Percentiles rank a stretch among this genome's conserved stretches.
phyloP scores from a whole-genome alignment of 768 basidiomycete genomes.

The Porphyrellus cyaneotinctus region DNA sequence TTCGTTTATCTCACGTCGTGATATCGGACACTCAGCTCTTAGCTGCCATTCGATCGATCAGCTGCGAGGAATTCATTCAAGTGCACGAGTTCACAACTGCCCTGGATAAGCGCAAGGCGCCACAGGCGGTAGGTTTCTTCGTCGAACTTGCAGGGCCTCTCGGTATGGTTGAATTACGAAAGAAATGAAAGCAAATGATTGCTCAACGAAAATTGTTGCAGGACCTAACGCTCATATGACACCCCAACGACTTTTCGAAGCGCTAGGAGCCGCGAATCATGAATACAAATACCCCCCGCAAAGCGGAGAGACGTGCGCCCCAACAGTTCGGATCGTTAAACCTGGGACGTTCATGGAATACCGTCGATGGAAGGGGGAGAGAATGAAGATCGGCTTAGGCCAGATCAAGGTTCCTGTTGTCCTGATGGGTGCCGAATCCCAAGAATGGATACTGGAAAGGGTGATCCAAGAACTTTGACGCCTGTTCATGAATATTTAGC shows the following conservation, averaged over 20 bases:
- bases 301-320: not conserved
- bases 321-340: conserved; percentile 11
- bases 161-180: conserved; percentile 1
- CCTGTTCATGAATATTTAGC: not conserved
- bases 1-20: not conserved
- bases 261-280: not conserved
- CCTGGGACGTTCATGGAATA: conserved; percentile 12
- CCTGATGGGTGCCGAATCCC: not conserved
- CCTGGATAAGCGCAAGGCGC: conserved; percentile 7
- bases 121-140: conserved; percentile 11
- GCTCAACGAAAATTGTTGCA: not conserved
- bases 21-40: conserved; percentile 8
- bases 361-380: conserved; percentile 7
- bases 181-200: not conserved
- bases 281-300: not conserved
- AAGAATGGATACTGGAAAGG: conserved; percentile 9
- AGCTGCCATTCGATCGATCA: not conserved
- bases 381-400: conserved; percentile 1
- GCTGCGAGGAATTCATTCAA: not conserved
- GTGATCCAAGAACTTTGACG: conserved; percentile 8
- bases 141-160: conserved; percentile 4
- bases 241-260: conserved; percentile 4
- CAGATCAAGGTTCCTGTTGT: conserved; percentile 18
- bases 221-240: not conserved
- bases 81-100: conserved; percentile 10